phyloP scores from a whole-genome alignment of 257 asterid genomes.

The Plantago major region DNA sequence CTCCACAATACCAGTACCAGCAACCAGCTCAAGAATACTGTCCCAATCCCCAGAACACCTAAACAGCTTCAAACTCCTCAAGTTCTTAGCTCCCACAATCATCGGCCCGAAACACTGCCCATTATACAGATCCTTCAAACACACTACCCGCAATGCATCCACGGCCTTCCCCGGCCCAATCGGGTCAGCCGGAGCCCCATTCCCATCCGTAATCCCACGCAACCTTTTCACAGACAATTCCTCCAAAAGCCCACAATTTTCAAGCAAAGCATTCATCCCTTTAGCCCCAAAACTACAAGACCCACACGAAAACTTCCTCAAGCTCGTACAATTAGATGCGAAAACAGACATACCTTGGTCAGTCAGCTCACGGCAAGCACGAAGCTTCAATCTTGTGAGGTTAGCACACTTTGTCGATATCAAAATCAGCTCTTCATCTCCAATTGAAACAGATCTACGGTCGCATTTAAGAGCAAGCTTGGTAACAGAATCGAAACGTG shows the following conservation, averaged over 20 bases:
- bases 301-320: constrained; percentile 81
- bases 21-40: constrained; percentile 46
- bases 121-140: constrained; percentile 76
- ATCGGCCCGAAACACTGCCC: constrained; percentile 79
- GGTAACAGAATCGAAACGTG: constrained; percentile 74
- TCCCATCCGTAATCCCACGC: constrained; percentile 56
- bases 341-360: constrained; percentile 68
- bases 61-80: constrained; percentile 62
- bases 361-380: constrained; percentile 76
- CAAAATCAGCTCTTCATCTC: constrained; percentile 51
- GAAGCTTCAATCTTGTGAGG: constrained; percentile 72
- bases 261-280: constrained; percentile 68
- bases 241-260: constrained; percentile 60
- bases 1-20: constrained; percentile 46
- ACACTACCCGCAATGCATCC: constrained; percentile 42
- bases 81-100: constrained; percentile 57
- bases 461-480: constrained; percentile 87
- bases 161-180: constrained; percentile 65
- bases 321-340: constrained; percentile 45
- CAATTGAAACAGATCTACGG: constrained; percentile 77
- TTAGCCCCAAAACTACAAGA: constrained; percentile 75
- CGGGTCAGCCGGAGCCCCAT: constrained; percentile 33
- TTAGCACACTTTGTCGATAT: constrained; percentile 58
- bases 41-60: constrained; percentile 96
- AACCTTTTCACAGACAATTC: constrained; percentile 76